These are phyloP conservation scores for Pseudodiploospora longispora DNA, from an alignment of 2,329 filamentous ascomycete species.

Conservation along the genomic window DNA sequence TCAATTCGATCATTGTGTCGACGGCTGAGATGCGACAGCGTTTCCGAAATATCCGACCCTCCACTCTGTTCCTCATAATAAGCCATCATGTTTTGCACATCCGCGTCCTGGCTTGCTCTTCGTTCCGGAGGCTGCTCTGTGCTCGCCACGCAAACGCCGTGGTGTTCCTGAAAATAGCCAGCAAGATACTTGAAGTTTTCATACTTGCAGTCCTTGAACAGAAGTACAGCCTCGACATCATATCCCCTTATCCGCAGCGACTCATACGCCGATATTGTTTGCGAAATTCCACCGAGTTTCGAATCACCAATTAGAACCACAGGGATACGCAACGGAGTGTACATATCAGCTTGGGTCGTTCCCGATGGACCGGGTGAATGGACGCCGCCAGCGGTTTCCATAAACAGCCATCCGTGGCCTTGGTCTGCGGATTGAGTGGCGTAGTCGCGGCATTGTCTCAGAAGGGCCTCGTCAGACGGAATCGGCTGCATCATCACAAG, in stretches of 20 bases:
- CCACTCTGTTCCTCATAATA: conserved; percentile 53
- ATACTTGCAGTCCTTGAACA: conserved; percentile 61
- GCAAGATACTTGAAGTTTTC: conserved; percentile 60
- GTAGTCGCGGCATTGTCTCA: conserved; percentile 30
- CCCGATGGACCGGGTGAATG: conserved; percentile 72
- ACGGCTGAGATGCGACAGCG: conserved; percentile 43
- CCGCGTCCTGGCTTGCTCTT: conserved; percentile 30
- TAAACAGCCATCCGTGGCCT: conserved; percentile 51
- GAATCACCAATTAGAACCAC: conserved; percentile 68
- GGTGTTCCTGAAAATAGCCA: conserved; percentile 56
- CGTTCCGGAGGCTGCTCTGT: conserved; percentile 52
- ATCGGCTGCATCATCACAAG: conserved; percentile 29
- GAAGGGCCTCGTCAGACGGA: conserved; percentile 42
- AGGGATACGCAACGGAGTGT: conserved; percentile 64
- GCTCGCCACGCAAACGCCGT: conserved; percentile 47
- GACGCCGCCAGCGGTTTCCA: conserved; percentile 78
- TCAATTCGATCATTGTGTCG: conserved; percentile 49
- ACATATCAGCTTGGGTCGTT: conserved; percentile 69
- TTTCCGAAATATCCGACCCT: conserved; percentile 28
- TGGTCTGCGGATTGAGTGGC: conserved; percentile 33
- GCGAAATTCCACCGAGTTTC: conserved; percentile 69
- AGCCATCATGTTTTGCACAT: conserved; percentile 47
- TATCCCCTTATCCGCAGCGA: conserved; percentile 71
- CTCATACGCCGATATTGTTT: conserved; percentile 73
- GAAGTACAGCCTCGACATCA: conserved; percentile 60